Conservation (phyloP, 257 asterid genomes). For the Thymus quinquecostatus region DNA sequence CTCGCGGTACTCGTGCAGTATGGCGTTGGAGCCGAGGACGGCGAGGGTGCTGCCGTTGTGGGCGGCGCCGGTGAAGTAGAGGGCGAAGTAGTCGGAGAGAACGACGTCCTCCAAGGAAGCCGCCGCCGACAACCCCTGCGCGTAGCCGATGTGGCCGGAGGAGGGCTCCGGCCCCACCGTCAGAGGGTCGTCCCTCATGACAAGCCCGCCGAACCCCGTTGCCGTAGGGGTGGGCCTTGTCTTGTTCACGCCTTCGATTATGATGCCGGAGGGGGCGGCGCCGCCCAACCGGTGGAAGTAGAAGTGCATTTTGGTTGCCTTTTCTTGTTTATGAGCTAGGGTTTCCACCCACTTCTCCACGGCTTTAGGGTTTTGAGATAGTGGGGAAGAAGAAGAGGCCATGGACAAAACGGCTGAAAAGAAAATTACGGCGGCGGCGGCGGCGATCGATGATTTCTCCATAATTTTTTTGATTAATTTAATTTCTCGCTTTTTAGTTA, state of each 20-base stretch:
- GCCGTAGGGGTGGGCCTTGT: background rate
- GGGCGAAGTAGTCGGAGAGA: background rate
- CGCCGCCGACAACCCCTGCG: background rate
- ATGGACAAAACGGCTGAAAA: background rate
- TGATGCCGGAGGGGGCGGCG: background rate
- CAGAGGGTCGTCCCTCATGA: constrained; percentile 13
- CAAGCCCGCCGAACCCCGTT: background rate
- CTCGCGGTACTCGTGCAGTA: constrained; percentile 22
- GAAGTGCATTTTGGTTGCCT: constrained; percentile 19
- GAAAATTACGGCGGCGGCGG: background rate
- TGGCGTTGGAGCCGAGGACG: constrained; percentile 13
- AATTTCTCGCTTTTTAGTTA: background rate
- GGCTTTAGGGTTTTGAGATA: constrained; percentile 1
- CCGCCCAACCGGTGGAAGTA: constrained; percentile 19
- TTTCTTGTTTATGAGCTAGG: constrained; percentile 19
- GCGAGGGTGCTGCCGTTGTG: constrained; percentile 19
- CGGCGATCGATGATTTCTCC: background rate
- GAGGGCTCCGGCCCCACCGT: constrained; percentile 13
- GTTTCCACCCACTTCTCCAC: constrained; percentile 7
- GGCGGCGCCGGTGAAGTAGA: background rate
- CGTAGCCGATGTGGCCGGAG: constrained; percentile 10
- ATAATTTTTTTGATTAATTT: background rate
- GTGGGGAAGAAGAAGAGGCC: background rate
- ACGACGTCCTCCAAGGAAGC: constrained; percentile 8
- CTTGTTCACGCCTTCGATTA: background rate